Evolutionary conservation across 352 stramenopile genomes (phyloP), one percentile per base, ranked within the genome.

Genomic region (Peronospora destructor): DNA sequence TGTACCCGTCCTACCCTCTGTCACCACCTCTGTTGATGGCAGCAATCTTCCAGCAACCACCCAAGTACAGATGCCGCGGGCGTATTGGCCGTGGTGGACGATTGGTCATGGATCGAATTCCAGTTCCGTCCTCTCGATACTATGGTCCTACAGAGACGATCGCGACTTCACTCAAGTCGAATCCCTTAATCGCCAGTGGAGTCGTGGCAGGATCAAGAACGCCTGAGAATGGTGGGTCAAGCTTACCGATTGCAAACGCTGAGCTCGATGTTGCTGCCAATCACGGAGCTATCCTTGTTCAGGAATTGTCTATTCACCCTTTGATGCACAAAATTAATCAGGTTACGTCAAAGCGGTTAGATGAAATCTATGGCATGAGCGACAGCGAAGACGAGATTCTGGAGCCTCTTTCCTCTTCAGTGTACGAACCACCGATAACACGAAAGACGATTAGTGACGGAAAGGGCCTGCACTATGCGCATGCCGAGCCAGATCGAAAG

Each of bases 311-410:
- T 4, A 72, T 85, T 52, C 67, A 73, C 0, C 80, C 80, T 19
- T 43, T 63, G 13, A 46, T 59, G 19, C 40, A 71, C 50, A 85
- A 83, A 43, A 59, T 87, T 35, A 68, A 73, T 9, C 47, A 56
- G 17, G 48, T 88, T 12, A 86, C 77, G 29, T 71, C 68, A 2
- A 70, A 68, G 45, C 68, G 75, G 8, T 37, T 92, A 33, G 66
- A 90, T 45, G 76, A 88, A 48, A 92, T 92, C 32, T 92, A 89
- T 56, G 37, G 49, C 48, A 90, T 92, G 81, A 92, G 81, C 43
- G 81, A 92, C 58, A 90, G 78, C 21, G 81, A 92, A 54, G 81
- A 92, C 43, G 81, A 92, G 48, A 32, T 78, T 1, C 33, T 92
- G 13, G 81, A 92, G 45, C 67, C 67, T 9, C 52, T 87, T 26